Conservation (phyloP, 1,284 basidiomycete species). For the Tylopilus sp. region DNA sequence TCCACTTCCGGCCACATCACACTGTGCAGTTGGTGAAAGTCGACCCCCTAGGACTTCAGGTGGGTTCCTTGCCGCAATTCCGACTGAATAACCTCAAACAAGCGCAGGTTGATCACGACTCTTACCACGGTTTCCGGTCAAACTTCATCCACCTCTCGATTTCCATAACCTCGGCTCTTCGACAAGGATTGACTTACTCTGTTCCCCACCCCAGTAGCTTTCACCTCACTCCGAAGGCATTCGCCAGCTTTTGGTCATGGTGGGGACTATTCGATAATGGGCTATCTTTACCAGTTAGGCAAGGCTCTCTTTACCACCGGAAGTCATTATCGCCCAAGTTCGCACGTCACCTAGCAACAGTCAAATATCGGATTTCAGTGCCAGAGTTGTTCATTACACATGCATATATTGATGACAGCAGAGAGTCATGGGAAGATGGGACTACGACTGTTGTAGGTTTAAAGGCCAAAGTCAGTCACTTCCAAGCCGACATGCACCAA, state of each 20-base stretch:
- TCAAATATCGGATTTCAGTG: conserved; percentile 88
- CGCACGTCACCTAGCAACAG: conserved; percentile 82
- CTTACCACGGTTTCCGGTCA: conserved; percentile 87
- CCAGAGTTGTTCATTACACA: conserved; percentile 84
- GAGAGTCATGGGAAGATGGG: conserved; percentile 77
- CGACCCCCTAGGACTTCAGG: conserved; percentile 45
- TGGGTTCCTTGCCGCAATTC: conserved; percentile 28
- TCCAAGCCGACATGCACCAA: conserved; percentile 92
- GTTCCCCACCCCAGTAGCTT: conserved; percentile 59
- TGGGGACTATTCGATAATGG: conserved; percentile 82
- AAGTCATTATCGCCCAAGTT: conserved; percentile 85
- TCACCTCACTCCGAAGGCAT: conserved; percentile 84
- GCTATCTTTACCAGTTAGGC: conserved; percentile 82
- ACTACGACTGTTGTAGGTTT: conserved; percentile 78
- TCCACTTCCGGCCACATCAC: conserved; percentile 83
- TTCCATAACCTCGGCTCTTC: conserved; percentile 69
- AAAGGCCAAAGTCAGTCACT: conserved; percentile 78
- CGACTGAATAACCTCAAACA: neutral
- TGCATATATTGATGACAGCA: conserved; percentile 78
- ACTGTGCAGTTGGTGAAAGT: conserved; percentile 65
- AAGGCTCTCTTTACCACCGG: conserved; percentile 78
- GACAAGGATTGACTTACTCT: conserved; percentile 25
- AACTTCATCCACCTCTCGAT: conserved; percentile 94
- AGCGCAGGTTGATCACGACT: conserved; percentile 59
- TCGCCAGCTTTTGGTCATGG: conserved; percentile 93